A percentile compares a stretch with the other conserved stretches of the same genome.
phyloP scores from a whole-genome alignment of 805 yeast species.

The Candida dajiaensis region DNA sequence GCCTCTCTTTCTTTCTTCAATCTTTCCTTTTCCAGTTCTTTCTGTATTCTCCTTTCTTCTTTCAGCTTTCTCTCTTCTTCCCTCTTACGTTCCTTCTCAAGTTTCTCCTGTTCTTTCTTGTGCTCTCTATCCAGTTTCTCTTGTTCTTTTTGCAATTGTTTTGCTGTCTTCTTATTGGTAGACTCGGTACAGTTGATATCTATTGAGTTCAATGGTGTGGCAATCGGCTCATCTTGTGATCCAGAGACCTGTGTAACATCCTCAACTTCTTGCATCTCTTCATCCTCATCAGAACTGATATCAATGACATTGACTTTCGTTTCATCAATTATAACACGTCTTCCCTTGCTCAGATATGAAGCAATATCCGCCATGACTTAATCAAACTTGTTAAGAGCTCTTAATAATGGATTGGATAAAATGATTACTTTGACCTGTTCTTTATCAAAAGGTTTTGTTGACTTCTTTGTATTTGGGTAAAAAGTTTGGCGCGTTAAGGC shows the following conservation, averaged over 20 bases:
- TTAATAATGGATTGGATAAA: neutral
- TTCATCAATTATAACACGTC: neutral
- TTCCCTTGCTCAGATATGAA: neutral
- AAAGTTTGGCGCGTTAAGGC: neutral
- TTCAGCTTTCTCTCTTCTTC: constrained; percentile 20
- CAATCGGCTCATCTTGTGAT: neutral
- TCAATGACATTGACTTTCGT: neutral
- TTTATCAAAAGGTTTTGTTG: too few species aligned
- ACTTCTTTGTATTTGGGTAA: too few species aligned
- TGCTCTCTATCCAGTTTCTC: constrained; percentile 14
- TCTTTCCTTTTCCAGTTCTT: constrained; percentile 22
- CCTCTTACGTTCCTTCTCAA: constrained; percentile 26
- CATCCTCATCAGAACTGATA: neutral
- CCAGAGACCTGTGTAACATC: neutral
- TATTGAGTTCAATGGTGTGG: neutral
- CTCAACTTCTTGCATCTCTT: neutral
- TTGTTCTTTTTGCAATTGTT: constrained; percentile 13
- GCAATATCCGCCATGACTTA: neutral
- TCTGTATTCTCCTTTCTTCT: constrained; percentile 20
- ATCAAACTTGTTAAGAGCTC: too few species aligned
- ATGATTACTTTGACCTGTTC: too few species aligned
- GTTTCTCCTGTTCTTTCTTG: constrained; percentile 27
- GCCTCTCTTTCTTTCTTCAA: constrained; percentile 29
- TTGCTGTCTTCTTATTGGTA: neutral
- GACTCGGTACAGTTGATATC: neutral